Evolutionary conservation across 2,329 filamentous ascomycete genomes (phyloP), one percentile per base, ranked within the genome.

Genomic region (Teratosphaeria nubilosa): DNA sequence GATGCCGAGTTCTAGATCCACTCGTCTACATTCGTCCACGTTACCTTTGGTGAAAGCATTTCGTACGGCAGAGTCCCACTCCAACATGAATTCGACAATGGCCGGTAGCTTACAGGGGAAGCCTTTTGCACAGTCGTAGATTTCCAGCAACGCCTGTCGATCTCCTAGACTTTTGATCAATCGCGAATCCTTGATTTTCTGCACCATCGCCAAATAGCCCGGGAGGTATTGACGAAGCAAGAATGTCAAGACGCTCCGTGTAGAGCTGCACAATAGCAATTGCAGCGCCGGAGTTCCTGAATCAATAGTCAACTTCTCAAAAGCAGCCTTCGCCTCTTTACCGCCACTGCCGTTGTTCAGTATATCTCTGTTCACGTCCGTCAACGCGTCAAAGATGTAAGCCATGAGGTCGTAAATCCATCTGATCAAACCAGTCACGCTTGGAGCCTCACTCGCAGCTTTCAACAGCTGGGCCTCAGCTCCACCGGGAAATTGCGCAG

Each of bases 391-490:
- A 48, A 84, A 67, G 30, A 84, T 73, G 66, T 78, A 84, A 22
- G 78, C 74, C 60, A 80, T 77, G 55, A 85, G 76, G 62, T 92
- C 86, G 37, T 91, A 78, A 0, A 83, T 83, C 91, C 91, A 96
- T 68, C 82, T 86, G 3, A 87, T 83, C 57, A 90, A 87, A 24
- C 89, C 88, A 5, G 86, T 81, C 11, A 95, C 76, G 51, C 86
- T 82, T 48, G 85, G 82, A 62, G 32, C 65, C 64, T 34, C 59
- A 11, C 16, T 48, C 41, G 41, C 41, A 48, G 41, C 41, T 10
- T 22, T 48, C n/a, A 11, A 10, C 41, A 48, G 16, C 41, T 48
- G 41, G 41, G n/a, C 41, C 16, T 48, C 41, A 5, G n/a, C 16
- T n/a, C 41, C 41, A 22, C 41, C 41, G 5, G 41, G 41, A n/a